phyloP scores from a whole-genome alignment of 2,329 filamentous ascomycete genomes.

The Fusarium transvaalense region DNA sequence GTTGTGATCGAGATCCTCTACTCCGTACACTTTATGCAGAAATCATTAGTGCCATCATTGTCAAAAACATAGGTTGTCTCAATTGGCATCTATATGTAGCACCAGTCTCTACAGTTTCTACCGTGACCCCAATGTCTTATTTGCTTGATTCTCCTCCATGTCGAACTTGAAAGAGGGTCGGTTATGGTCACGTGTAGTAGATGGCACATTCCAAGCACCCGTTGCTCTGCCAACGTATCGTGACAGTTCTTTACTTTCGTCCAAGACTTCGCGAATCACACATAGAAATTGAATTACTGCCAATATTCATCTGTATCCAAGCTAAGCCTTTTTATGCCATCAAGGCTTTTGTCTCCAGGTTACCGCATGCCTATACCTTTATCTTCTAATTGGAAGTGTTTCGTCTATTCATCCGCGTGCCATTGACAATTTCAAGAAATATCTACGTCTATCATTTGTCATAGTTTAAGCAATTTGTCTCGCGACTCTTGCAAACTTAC shows the following conservation, averaged over 20 bases:
- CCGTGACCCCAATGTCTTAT: neutral
- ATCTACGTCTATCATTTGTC: slow-evolving; percentile 3
- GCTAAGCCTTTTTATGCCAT: slow-evolving; percentile 21
- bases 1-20: neutral
- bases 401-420: slow-evolving; percentile 15
- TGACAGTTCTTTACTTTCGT: neutral
- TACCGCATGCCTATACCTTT: slow-evolving; percentile 17
- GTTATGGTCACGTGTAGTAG: slow-evolving; percentile 22
- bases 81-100: neutral
- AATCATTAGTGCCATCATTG: neutral
- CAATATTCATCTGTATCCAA: slow-evolving; percentile 2
- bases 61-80: neutral
- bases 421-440: slow-evolving; percentile 2
- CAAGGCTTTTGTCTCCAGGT: neutral
- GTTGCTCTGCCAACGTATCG: slow-evolving; percentile 41
- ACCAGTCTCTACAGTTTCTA: neutral
- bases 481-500: neutral
- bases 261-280: slow-evolving; percentile 5
- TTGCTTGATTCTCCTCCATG: neutral
- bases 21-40: neutral
- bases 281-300: slow-evolving; percentile 17
- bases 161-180: neutral
- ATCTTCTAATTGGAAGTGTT: slow-evolving; percentile 21
- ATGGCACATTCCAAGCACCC: slow-evolving; percentile 15
- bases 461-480: neutral